Base-by-base conservation (phyloP, 2,329 filamentous ascomycete genomes). In the Chrysoporthe deuterocubensis region DNA sequence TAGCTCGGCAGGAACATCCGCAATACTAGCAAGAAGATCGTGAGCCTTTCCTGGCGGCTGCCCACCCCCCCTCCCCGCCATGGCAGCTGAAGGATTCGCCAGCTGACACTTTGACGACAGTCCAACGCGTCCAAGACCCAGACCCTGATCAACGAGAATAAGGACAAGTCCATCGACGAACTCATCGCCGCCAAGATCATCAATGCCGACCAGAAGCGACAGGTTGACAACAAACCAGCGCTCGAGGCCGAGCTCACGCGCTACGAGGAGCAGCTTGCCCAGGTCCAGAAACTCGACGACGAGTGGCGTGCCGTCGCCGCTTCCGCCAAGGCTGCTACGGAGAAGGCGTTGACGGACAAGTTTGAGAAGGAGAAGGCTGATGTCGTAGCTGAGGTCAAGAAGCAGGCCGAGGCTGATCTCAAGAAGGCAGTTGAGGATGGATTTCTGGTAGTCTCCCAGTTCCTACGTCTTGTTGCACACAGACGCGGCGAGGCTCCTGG, bases 21-120 rank as follows among this genome's bases (percentile, higher is more conserved):
- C 76, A 97, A 96, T 80, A 83, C 96, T 76, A 92, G 90, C 84
- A 98, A 97, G 87, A 97, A 97, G 83, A 90, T 98, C 75, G 93
- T 97, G 81, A 82, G 92, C 83, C 66, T 5, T 42, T 48, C 78
- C 42, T 43, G 14, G 42, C 44, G 59, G 54, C 21, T 26, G 26
- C 26, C n/a, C 16, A 26, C 16, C 52, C 26, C 3, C 40, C 26
- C 26, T 26, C 26, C 26, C 26, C 26, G 26, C 26, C 26, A 26
- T 26, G 26, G 7, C 32, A 37, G 13, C 6, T 43, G 18, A 37
- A 42, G 8, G 65, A 46, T 63, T 62, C 60, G 43, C 16, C 52
- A 44, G 60, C 69, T 67, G 62, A 71, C 60, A 44, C 16, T 60
- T 63, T 59, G 68, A 65, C 5, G 26, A 7, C 70, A 93, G 90